phyloP scores from a whole-genome alignment of 495 filamentous ascomycete species.

The Hypoxylon trugodes region DNA sequence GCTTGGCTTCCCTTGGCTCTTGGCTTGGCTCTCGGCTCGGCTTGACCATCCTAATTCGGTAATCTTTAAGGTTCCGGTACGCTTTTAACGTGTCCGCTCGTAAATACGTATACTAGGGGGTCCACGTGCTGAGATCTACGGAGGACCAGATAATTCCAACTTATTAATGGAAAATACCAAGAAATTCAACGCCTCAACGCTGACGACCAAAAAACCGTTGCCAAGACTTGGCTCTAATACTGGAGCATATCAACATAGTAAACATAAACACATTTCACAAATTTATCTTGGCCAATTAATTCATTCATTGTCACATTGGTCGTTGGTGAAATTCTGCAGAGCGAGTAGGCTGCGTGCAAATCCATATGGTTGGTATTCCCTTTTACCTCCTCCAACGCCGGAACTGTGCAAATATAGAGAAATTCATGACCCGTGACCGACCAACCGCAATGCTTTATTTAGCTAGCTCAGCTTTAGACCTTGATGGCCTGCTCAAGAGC shows the following conservation, averaged over 20 bases:
- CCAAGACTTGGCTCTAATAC: slow-evolving; percentile 24
- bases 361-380: slow-evolving; percentile 48
- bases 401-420: slow-evolving; percentile 43
- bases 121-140: too few species aligned
- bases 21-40: slow-evolving; percentile 24
- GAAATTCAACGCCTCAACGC: slow-evolving; percentile 13
- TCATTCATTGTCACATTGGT: slow-evolving; percentile 45
- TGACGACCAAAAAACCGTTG: slow-evolving; percentile 18
- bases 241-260: slow-evolving; percentile 10
- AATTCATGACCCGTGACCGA: slow-evolving; percentile 39
- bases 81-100: too few species aligned
- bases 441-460: slow-evolving; percentile 24
- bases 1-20: slow-evolving; percentile 24
- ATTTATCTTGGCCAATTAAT: slow-evolving; percentile 6
- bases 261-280: background rate
- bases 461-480: slow-evolving; percentile 83
- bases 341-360: slow-evolving; percentile 41
- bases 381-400: slow-evolving; percentile 49
- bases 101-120: too few species aligned
- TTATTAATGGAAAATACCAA: slow-evolving; percentile 10
- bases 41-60: slow-evolving; percentile 29
- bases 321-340: slow-evolving; percentile 38
- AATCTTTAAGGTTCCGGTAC: too few species aligned
- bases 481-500: slow-evolving; percentile 91
- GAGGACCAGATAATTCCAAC: background rate